phyloP scores from a whole-genome alignment of 2,329 filamentous ascomycete genomes.

The Microcera coccophila region DNA sequence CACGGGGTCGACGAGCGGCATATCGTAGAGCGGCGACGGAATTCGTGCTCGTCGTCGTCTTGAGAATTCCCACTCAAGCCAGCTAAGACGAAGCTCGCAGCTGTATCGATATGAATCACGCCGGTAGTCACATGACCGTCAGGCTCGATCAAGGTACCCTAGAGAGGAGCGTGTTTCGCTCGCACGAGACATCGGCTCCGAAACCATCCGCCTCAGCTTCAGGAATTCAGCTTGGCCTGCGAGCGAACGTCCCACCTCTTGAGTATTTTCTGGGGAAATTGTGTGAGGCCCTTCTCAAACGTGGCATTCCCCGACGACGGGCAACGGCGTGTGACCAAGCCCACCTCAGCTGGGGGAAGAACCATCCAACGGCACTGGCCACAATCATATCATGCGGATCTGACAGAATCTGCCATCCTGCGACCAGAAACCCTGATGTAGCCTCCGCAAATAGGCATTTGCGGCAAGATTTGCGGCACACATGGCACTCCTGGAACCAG shows the following conservation, averaged over 20 bases:
- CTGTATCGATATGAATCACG: too few relatives aligned
- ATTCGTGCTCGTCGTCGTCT: too few relatives aligned
- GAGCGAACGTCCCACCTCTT: too few relatives aligned
- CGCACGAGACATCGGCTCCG: neutral
- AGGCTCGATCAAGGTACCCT: neutral
- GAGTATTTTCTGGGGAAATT: neutral
- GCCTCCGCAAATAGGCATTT: too few relatives aligned
- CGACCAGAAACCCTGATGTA: neutral
- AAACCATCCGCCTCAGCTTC: neutral
- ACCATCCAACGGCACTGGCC: neutral
- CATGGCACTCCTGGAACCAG: neutral
- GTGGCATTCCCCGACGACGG: neutral
- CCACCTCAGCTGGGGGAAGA: neutral
- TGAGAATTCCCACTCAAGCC: too few relatives aligned
- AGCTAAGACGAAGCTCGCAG: too few relatives aligned
- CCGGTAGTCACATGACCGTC: neutral
- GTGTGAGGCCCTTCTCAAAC: neutral
- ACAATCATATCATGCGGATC: neutral
- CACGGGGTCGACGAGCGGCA: conserved; percentile 34
- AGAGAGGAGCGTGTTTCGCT: conserved; percentile 1
- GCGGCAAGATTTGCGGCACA: neutral
- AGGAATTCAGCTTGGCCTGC: neutral
- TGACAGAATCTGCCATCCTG: neutral
- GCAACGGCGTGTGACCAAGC: too few relatives aligned
- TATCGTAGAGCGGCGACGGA: conserved; percentile 13